A percentile compares a stretch with the other conserved stretches of the same genome.
phyloP scores from a whole-genome alignment of 371 early-diverging fungal genomes.

The Spraguea lophii region DNA sequence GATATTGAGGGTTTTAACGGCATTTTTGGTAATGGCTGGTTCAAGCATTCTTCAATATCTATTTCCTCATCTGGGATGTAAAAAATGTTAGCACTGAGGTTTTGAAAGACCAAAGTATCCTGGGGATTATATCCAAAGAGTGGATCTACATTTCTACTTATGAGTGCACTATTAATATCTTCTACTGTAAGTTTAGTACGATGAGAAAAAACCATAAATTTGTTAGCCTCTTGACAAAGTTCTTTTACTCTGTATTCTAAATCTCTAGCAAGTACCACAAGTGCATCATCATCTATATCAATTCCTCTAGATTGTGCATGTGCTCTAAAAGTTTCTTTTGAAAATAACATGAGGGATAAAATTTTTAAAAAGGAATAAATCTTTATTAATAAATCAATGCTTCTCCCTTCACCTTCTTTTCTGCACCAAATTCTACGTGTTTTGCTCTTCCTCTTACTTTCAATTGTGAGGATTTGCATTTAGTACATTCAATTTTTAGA shows the following conservation, averaged over 20 bases:
- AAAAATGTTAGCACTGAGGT: slow-evolving; percentile 51
- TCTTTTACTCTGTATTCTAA: slow-evolving; percentile 84
- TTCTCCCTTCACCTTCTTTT: slow-evolving; percentile 55
- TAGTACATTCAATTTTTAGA: slow-evolving; percentile 83
- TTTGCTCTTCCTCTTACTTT: slow-evolving; percentile 87
- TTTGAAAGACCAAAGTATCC: slow-evolving; percentile 53
- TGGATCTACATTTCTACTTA: slow-evolving; percentile 83
- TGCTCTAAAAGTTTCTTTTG: slow-evolving; percentile 44
- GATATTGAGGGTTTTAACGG: slow-evolving; percentile 49
- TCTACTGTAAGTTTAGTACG: slow-evolving; percentile 62
- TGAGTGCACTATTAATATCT: slow-evolving; percentile 79
- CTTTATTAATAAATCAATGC: slow-evolving; percentile 8
- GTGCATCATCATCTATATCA: slow-evolving; percentile 68
- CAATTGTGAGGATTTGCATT: slow-evolving; percentile 83
- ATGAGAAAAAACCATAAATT: slow-evolving; percentile 86
- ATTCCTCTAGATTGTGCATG: slow-evolving; percentile 68
- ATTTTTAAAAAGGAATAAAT: no score
- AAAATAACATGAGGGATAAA: slow-evolving; percentile 41
- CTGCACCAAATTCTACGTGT: slow-evolving; percentile 96
- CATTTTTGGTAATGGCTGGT: slow-evolving; percentile 69
- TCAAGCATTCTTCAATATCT: slow-evolving; percentile 70
- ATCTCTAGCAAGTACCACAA: slow-evolving; percentile 68
- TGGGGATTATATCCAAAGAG: slow-evolving; percentile 72
- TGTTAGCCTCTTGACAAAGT: slow-evolving; percentile 78
- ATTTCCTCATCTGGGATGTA: slow-evolving; percentile 86